These are phyloP conservation scores for Pseudogymnoascus sp. DNA, from an alignment of 2,329 filamentous ascomycete species.

Conservation along the genomic window DNA sequence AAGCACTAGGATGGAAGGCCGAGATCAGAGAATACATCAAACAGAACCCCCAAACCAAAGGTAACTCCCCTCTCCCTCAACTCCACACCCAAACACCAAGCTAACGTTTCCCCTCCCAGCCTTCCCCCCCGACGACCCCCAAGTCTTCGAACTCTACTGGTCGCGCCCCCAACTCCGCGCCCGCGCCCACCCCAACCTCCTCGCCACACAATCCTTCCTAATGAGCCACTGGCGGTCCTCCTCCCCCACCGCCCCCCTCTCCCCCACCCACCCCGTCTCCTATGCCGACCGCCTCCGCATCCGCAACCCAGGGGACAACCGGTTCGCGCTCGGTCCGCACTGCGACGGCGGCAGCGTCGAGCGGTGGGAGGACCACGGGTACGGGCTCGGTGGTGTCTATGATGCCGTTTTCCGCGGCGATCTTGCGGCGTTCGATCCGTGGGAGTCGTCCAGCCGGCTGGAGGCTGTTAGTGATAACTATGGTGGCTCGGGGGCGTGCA, in stretches of 20 bases:
- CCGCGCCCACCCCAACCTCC: constrained; percentile 55
- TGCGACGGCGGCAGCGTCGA: constrained; percentile 67
- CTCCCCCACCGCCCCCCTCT: constrained; percentile 33
- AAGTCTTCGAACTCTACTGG: constrained; percentile 72
- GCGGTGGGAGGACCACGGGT: constrained; percentile 63
- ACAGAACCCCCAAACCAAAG: constrained; percentile 50
- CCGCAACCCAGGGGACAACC: constrained; percentile 58
- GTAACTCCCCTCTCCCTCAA: constrained; percentile 12
- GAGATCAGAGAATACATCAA: constrained; percentile 56
- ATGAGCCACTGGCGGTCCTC: constrained; percentile 51
- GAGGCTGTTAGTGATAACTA: constrained; percentile 66
- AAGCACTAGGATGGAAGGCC: constrained; percentile 57
- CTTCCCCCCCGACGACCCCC: constrained; percentile 57
- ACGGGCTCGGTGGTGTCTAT: constrained; percentile 61
- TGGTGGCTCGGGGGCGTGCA: constrained; percentile 70
- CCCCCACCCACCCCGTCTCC: constrained; percentile 45
- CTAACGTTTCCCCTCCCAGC: constrained; percentile 28
- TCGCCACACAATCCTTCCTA: constrained; percentile 52
- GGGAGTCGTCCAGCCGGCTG: constrained; percentile 64
- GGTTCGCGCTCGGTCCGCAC: constrained; percentile 65
- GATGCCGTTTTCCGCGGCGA: constrained; percentile 60
- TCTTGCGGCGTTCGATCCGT: constrained; percentile 79
- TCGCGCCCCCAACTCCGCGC: constrained; percentile 58
- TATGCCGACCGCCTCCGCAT: constrained; percentile 62
- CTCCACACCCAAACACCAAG: no score